Evolutionary conservation across 2,329 filamentous ascomycete species (phyloP).

Genomic region (Onygena corvina): DNA sequence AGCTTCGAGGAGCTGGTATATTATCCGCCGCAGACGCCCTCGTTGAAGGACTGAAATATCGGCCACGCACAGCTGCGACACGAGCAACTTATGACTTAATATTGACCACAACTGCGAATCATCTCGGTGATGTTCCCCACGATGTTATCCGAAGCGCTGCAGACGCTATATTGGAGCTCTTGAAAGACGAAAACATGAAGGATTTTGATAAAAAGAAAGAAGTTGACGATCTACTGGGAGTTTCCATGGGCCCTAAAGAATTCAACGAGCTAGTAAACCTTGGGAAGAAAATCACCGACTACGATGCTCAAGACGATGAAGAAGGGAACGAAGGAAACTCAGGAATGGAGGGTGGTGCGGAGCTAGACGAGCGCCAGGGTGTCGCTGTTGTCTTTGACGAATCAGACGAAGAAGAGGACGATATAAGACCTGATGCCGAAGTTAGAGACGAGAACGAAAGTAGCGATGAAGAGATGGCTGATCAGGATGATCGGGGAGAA

Average conservation of each 20-base stretch:
- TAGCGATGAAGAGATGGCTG: slow-evolving; percentile 62
- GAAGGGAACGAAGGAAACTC: slow-evolving; percentile 63
- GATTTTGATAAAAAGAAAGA: slow-evolving; percentile 98
- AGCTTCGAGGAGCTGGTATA: slow-evolving; percentile 61
- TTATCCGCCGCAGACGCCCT: slow-evolving; percentile 72
- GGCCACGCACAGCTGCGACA: slow-evolving; percentile 81
- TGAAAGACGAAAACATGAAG: slow-evolving; percentile 92
- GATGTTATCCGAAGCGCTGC: slow-evolving; percentile 88
- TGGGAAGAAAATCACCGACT: slow-evolving; percentile 98
- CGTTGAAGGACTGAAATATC: slow-evolving; percentile 84
- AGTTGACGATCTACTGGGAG: slow-evolving; percentile 84
- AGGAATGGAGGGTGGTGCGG: slow-evolving; percentile 52
- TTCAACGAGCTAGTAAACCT: slow-evolving; percentile 96
- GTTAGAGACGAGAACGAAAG: slow-evolving; percentile 69
- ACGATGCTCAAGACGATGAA: slow-evolving; percentile 90
- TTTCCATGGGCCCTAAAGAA: slow-evolving; percentile 68
- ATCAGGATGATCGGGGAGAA: slow-evolving; percentile 48
- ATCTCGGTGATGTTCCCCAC: slow-evolving; percentile 83
- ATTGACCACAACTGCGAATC: slow-evolving; percentile 74
- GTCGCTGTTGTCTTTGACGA: slow-evolving; percentile 96
- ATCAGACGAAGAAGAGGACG: slow-evolving; percentile 74
- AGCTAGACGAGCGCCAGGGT: slow-evolving; percentile 88
- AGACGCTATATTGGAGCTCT: slow-evolving; percentile 75
- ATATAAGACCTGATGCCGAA: slow-evolving; percentile 65
- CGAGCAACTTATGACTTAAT: slow-evolving; percentile 91